Base-by-base conservation (phyloP, 768 basidiomycete species). In the Tricholomella constricta region DNA sequence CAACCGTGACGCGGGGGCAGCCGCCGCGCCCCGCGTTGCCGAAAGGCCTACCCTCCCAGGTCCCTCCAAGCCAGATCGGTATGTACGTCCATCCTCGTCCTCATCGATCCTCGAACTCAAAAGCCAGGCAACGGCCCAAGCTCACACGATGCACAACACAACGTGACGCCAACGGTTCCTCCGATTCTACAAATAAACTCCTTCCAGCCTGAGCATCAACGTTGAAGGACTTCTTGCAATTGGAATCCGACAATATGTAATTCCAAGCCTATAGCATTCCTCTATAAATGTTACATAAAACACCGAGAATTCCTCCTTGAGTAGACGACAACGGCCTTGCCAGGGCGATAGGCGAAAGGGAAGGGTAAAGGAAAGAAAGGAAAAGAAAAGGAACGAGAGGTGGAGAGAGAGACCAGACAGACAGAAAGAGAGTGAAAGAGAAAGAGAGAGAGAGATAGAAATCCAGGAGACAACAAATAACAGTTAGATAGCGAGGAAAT, bases 251-350 rank as follows among this genome's bases (percentile, higher is more conserved):
- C 14, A 11, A 32, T 32, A 32, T 32, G 31, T 61, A n/a, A 63
- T 67, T 62, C 61, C 58, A 64, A 64, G 62, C 56, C 54, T 60
- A 65, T 65, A 72, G 67, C 68, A 72, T 72, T 72, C 67, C 67
- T 75, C 70, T 75, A 74, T 68, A 71, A 62, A 65, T 70, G 67
- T 69, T 76, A 77, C 71, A 75, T 66, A 66, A 56, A 65, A 61
- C 57, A 62, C 68, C 60, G 62, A 54, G 52, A 55, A 65, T 63
- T 65, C 71, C 70, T 74, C 69, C 65, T 66, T 59, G 50, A 62
- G 56, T 64, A 66, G 56, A 64, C 63, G 60, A 60, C 64, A 62
- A 60, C 57, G 61, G 58, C 67, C 65, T 63, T 64, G 68, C 70
- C 66, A 65, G 60, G 66, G 65, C 65, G 53, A 43, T 11, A 61